These are phyloP conservation scores for Eucalyptus cladocalyx DNA, from an alignment of 345 rosid genomes.

Conservation along the genomic window DNA sequence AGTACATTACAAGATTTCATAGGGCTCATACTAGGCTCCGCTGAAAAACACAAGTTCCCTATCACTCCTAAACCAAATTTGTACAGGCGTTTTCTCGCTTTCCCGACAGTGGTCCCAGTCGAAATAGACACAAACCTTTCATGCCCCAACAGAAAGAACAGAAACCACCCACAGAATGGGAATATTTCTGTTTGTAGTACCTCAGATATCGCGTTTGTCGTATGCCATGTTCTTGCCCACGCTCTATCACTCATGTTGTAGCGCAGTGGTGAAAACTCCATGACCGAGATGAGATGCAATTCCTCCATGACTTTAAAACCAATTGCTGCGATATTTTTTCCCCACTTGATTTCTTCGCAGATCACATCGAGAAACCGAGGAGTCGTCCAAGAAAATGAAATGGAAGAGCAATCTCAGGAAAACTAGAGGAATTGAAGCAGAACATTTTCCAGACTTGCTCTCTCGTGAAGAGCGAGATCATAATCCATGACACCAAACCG, in stretches of 20 bases:
- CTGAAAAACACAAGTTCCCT: background rate
- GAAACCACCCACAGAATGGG: background rate
- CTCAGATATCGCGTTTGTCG: background rate
- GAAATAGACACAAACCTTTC: background rate
- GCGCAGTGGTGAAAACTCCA: background rate
- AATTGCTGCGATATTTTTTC: background rate
- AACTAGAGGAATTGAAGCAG: background rate
- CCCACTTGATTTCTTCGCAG: background rate
- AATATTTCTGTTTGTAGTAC: background rate
- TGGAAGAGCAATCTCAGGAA: background rate
- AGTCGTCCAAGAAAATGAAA: background rate
- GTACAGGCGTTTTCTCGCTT: background rate
- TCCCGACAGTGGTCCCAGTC: background rate
- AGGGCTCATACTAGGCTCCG: background rate
- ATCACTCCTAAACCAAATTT: background rate
- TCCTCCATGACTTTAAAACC: background rate
- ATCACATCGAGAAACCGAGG: background rate
- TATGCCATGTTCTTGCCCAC: background rate
- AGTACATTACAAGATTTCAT: background rate
- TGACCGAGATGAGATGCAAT: background rate
- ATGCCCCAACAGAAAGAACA: background rate
- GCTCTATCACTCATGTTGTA: background rate
- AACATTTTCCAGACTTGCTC: background rate
- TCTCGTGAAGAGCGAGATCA: background rate
- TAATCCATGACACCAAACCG: rapidly evolving